These are phyloP conservation scores for Knoxia roxburghii DNA, from an alignment of 257 asterid genomes.

Conservation along the genomic window DNA sequence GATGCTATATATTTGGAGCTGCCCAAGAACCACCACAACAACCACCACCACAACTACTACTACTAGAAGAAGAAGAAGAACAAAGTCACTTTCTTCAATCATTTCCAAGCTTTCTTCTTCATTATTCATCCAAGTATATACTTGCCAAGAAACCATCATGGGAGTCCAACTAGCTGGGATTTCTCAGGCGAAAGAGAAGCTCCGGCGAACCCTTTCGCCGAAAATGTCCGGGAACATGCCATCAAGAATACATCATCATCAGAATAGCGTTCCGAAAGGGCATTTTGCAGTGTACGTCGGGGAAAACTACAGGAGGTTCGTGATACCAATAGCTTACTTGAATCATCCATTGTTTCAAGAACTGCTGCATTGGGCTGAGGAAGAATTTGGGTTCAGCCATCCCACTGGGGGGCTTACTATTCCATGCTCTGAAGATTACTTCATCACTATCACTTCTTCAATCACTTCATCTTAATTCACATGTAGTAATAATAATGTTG, in stretches of 20 bases:
- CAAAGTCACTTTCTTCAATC: neutral
- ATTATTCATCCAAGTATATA: too few relatives aligned
- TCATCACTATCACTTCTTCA: constrained; percentile 27
- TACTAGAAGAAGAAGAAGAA: too few relatives aligned
- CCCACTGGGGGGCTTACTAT: constrained; percentile 44
- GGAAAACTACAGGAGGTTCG: constrained; percentile 20
- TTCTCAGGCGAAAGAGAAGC: constrained; percentile 55
- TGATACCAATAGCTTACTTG: constrained; percentile 30
- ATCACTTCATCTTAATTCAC: constrained; percentile 13
- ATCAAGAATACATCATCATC: too few relatives aligned
- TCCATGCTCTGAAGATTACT: constrained; percentile 41
- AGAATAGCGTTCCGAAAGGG: constrained; percentile 24
- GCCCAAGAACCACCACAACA: neutral
- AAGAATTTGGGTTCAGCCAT: constrained; percentile 60
- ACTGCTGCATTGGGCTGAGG: constrained; percentile 49
- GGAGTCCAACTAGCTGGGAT: constrained; percentile 43
- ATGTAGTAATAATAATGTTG: neutral
- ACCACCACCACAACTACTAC: neutral
- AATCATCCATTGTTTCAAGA: constrained; percentile 57
- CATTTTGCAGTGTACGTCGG: constrained; percentile 31
- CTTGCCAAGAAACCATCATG: too few relatives aligned
- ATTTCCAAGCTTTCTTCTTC: neutral
- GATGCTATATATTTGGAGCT: constrained; percentile 13
- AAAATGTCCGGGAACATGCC: constrained; percentile 29
- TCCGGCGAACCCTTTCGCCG: constrained; percentile 31